phyloP scores from a whole-genome alignment of 2,329 filamentous ascomycete genomes.

The Camptophora hylomeconis region DNA sequence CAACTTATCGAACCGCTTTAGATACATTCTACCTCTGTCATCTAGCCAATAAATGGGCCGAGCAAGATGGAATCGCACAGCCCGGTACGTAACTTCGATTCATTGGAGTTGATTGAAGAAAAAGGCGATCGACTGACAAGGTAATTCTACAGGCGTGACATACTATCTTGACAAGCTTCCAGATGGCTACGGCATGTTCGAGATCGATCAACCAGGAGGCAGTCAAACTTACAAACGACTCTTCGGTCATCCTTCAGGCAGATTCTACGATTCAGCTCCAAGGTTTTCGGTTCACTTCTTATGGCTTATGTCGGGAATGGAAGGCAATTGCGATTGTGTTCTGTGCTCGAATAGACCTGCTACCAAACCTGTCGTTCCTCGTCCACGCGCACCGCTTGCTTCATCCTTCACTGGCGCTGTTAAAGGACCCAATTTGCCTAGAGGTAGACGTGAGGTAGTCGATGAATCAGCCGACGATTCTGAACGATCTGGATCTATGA shows the following conservation, averaged over 20 bases:
- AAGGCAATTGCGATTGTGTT: constrained; percentile 36
- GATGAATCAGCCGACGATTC: constrained; percentile 2
- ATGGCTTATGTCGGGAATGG: constrained; percentile 38
- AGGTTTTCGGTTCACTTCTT: constrained; percentile 46
- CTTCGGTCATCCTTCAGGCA: constrained; percentile 41
- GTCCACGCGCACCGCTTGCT: constrained; percentile 5
- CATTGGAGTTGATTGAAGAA: background rate
- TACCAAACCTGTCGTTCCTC: constrained; percentile 5
- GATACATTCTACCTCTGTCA: constrained; percentile 35
- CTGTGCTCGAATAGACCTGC: constrained; percentile 25
- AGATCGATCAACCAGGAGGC: constrained; percentile 31
- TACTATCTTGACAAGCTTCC: constrained; percentile 43
- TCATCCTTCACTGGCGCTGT: background rate
- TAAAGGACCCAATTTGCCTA: background rate
- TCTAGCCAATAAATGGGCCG: constrained; percentile 36
- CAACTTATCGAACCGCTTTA: constrained; percentile 24
- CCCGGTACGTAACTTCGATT: constrained; percentile 19
- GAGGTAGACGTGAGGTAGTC: background rate
- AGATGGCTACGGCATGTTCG: constrained; percentile 39
- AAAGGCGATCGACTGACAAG: constrained; percentile 2
- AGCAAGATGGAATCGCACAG: constrained; percentile 26
- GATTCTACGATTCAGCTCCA: constrained; percentile 39
- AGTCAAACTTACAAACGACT: constrained; percentile 40
- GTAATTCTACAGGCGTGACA: constrained; percentile 22
- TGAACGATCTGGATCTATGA: constrained; percentile 6